Evolutionary conservation across 345 rosid genomes (phyloP), one percentile per base, ranked within the genome.

Genomic region (Noccaea caerulescens): DNA sequence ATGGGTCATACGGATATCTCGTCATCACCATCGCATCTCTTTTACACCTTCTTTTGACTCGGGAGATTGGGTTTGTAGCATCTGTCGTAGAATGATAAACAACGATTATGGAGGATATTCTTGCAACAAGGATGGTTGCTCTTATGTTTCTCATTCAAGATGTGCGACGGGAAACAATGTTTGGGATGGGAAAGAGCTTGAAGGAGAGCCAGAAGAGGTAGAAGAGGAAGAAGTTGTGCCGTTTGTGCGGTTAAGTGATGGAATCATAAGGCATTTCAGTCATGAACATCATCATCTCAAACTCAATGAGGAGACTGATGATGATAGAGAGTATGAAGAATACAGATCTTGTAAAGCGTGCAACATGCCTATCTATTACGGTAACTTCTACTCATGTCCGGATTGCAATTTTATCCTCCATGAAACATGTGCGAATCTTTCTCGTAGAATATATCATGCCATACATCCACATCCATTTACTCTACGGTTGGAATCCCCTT

Each of bases 111-210:
- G 23, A 20, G 23, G 23, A 20, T 20, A 20, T 20, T 20, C 23
- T 20, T 20, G 23, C 23, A 20, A 20, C 23, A 20, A 20, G 23
- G 23, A 20, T 20, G 23, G 23, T 20, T 82, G 54, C 23, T 23
- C 54, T 0, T 50, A 50, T 2, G 32, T 32, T 9, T 33, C 54
- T 20, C 54, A 50, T 10, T 50, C 54, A 1, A 50, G 5, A 50
- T 50, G 54, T n/a, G 66, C 66, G 39, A 62, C 66, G 9, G 53
- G 14, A 6, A 44, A 27, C 0, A 62, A 62, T 5, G 53, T 62
- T 8, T 62, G 66, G 66, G 66, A 44, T 44, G 53, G 66, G 2
- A 4, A 0, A 4, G 53, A 62, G 3, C 53, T 44, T 5, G 66
- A 62, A 6, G 53, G 13, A 30, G 53, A 1, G 5, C 41, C 53